Conservation (phyloP, 768 basidiomycete genomes). For the Russula earlei region DNA sequence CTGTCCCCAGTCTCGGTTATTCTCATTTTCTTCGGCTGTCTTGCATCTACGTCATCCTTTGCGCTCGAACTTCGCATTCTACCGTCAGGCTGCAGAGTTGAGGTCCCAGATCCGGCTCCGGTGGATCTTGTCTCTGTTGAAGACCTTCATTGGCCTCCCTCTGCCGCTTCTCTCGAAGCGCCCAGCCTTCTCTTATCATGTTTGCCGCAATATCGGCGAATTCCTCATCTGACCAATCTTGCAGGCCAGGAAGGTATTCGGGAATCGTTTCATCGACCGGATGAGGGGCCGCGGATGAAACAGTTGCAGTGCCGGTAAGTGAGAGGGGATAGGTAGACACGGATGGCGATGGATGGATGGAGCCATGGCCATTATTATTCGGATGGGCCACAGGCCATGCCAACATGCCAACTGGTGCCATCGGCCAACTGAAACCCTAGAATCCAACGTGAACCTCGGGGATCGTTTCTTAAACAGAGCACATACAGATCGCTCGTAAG, state of each 20-base stretch:
- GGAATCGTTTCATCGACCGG: too few species aligned
- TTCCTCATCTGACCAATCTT: too few species aligned
- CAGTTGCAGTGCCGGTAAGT: too few species aligned
- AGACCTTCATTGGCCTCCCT: background rate
- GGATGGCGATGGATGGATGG: too few species aligned
- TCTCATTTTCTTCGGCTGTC: background rate
- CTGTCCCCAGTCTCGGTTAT: background rate
- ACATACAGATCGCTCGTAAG: background rate
- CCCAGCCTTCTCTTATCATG: background rate
- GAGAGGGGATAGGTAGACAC: too few species aligned
- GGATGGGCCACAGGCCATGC: too few species aligned
- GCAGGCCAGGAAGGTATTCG: too few species aligned
- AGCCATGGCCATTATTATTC: background rate
- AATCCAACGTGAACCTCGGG: background rate
- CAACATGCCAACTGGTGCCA: background rate
- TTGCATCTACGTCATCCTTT: too few species aligned
- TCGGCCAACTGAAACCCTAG: background rate
- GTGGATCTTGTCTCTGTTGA: background rate
- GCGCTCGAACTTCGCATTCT: background rate
- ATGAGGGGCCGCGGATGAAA: too few species aligned
- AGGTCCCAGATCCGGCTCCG: background rate
- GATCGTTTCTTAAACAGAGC: background rate
- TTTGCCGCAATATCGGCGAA: background rate
- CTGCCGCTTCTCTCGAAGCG: rapidly evolving
- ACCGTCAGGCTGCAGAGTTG: background rate